Percentiles rank a stretch among this genome's conserved stretches.
phyloP scores from a whole-genome alignment of 371 early-diverging fungal species.

The Amoeboradix gromovi region DNA sequence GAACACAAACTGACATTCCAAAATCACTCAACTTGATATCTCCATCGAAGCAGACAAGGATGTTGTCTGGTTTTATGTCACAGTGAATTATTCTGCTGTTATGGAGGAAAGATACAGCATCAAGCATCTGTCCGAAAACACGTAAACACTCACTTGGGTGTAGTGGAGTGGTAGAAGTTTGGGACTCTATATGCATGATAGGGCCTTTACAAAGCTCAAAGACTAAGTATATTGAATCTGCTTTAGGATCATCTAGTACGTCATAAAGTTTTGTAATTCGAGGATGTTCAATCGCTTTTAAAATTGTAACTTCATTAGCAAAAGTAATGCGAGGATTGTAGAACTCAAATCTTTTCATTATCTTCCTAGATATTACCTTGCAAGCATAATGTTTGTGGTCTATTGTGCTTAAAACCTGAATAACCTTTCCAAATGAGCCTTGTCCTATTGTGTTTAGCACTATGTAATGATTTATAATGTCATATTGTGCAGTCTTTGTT shows the following conservation, averaged over 20 bases:
- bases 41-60: slow-evolving; percentile 59
- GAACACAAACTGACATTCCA: slow-evolving; percentile 34
- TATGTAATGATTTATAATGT: not conserved
- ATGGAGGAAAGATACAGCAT: slow-evolving; percentile 6
- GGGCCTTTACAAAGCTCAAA: not conserved
- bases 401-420: not conserved
- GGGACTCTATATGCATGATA: not conserved
- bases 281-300: not conserved
- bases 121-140: slow-evolving; percentile 2
- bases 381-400: not conserved
- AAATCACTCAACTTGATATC: slow-evolving; percentile 81
- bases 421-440: not conserved
- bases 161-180: not conserved
- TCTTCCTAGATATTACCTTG: not conserved
- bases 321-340: not conserved
- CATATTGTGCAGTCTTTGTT: not conserved
- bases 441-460: not conserved
- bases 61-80: slow-evolving; percentile 28
- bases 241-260: not conserved
- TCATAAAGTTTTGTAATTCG: not conserved
- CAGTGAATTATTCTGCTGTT: slow-evolving; percentile 4
- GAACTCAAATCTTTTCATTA: not conserved
- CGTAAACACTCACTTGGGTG: not conserved
- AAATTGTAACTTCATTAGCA: not conserved
- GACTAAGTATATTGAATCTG: not conserved